Base-by-base conservation (phyloP, 768 basidiomycete genomes). In the Lyophyllum semitale region DNA sequence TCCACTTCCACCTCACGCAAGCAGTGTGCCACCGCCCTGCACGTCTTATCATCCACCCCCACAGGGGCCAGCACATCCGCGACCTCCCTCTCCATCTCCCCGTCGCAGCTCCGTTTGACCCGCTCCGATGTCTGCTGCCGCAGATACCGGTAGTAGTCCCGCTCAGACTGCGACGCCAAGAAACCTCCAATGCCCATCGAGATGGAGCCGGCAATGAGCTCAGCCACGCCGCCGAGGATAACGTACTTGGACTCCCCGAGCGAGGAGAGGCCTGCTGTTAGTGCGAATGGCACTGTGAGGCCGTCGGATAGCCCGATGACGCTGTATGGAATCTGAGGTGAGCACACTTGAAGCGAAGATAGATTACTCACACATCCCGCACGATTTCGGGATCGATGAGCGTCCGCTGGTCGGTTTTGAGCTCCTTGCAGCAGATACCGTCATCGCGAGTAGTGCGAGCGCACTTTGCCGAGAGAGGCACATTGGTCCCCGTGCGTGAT, bases 171-270 rank as follows among this genome's bases (percentile, higher is more conserved):
- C 1, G 95, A 94, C 2, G 95, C 95, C 46, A 99, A 87, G 81
- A 96, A 98, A 18, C 96, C 96, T 50, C 97, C 97, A 37, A 99
- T 91, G 57, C 97, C 97, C 96, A 99, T 99, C 1, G 91, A 94
- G 43, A 98, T 91, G 12, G 95, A 92, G 6, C 97, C 97, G 1
- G 95, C 93, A 54, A 96, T 93, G 61, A 99, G 87, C 69, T 99
- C 97, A 1, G 97, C 96, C 32, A 97, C 75, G 15, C 97, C 97
- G 51, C 94, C 96, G 26, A 96, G 82, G 46, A 96, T 89, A 59
- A 99, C 97, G n/a, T 98, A 81, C 51, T 81, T 85, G 7, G 93
- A 94, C 55, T 91, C 86, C 44, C 95, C 95, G 35, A 97, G 80
- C 11, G 94, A 89, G 11, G 91, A 91, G 23, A 95, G 81, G 52